phyloP scores from a whole-genome alignment of 169 alveolate species.

The Miamiensis avidus region DNA sequence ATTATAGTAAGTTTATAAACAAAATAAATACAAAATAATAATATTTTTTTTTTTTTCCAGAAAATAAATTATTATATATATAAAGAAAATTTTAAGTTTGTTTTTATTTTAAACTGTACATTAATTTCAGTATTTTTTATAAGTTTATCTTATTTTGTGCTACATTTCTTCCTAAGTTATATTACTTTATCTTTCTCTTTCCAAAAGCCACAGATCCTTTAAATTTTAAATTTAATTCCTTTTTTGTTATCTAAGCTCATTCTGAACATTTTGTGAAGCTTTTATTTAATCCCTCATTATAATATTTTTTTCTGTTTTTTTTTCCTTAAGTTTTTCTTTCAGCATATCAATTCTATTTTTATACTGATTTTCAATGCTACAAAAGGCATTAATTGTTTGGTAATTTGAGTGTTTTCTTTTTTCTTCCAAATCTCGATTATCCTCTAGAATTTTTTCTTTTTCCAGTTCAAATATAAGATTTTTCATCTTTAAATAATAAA shows the following conservation, averaged over 20 bases:
- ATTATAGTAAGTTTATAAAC: too few species aligned
- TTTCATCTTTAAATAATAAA: neutral
- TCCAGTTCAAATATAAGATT: constrained; percentile 17
- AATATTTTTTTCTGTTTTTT: constrained; percentile 13
- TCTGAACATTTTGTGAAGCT: neutral
- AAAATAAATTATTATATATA: too few species aligned
- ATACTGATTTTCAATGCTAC: constrained; percentile 5
- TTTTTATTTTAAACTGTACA: too few species aligned
- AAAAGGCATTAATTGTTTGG: constrained; percentile 4
- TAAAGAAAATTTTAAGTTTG: too few species aligned
- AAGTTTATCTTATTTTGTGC: too few species aligned
- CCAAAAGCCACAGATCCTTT: constrained; percentile 1
- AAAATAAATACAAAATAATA: too few species aligned
- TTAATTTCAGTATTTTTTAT: neutral
- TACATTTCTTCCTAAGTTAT: constrained; percentile 9
- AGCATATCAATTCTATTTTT: constrained; percentile 17
- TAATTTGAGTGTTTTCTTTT: neutral
- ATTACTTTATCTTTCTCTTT: constrained; percentile 3
- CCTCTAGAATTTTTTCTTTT: constrained; percentile 20
- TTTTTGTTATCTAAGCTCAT: neutral
- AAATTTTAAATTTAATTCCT: constrained; percentile 3
- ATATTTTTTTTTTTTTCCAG: too few species aligned
- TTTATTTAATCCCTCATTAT: neutral
- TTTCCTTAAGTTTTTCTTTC: constrained; percentile 6
- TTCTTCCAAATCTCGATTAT: neutral